These are phyloP conservation scores for Syzygium malaccense DNA, from an alignment of 441 rosid genomes.

Conservation along the genomic window DNA sequence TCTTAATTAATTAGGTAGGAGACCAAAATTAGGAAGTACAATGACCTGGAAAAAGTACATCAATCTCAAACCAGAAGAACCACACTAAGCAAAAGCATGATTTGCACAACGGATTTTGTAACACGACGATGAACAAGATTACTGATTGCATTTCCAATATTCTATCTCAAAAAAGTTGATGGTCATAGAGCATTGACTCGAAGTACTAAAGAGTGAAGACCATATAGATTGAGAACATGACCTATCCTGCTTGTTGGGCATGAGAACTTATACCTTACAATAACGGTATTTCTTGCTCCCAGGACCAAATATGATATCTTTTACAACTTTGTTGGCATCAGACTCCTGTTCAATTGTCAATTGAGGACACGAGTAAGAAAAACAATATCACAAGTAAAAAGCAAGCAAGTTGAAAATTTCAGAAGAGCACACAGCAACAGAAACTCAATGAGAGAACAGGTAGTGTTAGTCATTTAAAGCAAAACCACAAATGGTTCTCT, in stretches of 20 bases:
- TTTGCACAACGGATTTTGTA: background rate
- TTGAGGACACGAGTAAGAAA: background rate
- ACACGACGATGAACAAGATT: background rate
- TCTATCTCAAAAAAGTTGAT: background rate
- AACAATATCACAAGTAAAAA: background rate
- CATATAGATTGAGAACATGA: background rate
- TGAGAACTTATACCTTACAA: slow-evolving; percentile 58
- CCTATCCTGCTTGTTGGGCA: background rate
- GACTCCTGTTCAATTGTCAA: slow-evolving; percentile 35
- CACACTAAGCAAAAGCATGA: background rate
- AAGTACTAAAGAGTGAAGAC: background rate
- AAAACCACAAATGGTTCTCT: background rate
- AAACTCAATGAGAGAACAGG: background rate
- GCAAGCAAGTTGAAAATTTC: background rate
- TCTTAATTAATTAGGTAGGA: background rate
- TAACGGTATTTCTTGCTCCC: slow-evolving; percentile 63
- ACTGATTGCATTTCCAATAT: background rate
- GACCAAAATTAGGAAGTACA: background rate
- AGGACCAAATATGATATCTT: slow-evolving; percentile 58
- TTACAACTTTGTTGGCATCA: slow-evolving; percentile 65
- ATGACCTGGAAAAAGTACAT: background rate
- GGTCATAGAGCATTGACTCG: background rate
- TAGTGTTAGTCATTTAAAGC: background rate
- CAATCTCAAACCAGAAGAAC: background rate
- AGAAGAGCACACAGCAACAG: background rate